Evolutionary conservation across 2,329 filamentous ascomycete genomes (phyloP), one percentile per base, ranked within the genome.

Genomic region (Diplodia corticola): DNA sequence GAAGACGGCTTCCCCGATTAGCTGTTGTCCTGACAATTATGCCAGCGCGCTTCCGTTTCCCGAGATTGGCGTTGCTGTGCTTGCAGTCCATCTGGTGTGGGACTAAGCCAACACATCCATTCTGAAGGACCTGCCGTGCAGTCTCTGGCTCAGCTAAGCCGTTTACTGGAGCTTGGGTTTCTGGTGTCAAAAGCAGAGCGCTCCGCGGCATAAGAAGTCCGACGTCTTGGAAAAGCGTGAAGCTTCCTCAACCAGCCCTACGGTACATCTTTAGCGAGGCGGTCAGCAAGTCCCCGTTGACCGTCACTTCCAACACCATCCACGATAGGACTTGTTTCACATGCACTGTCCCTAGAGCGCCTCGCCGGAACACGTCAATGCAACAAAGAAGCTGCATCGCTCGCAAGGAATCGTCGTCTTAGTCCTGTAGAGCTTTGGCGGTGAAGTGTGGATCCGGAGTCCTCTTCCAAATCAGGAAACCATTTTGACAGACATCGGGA

Each of bases 201-300:
- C 40, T 24, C n/a, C 26, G 22, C 44, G 4, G 20, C 35, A 35
- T 50, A 49, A 50, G 28, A 17, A 22, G 24, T 49, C 15, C 44
- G 2, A 20, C 10, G 15, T 46, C 28, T 28, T 35, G 26, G n/a
- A 35, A 44, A 17, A 17, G 12, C 7, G 9, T 24, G 7, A 20
- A 28, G 17, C 10, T 28, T 33, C 24, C 3, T 35, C 28, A 24
- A 24, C 6, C 44, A 61, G 17, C 28, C 17, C 13, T 35, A 20
- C 44, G n/a, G 57, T 49, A 40, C 12, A 50, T 49, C 5, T 26
- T 44, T 35, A 17, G 24, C 33, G 46, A 65, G 64, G 64, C 64
- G 64, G 64, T 65, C 64, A 65, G 54, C 48, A 65, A 48, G 64
- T 51, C 24, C 44, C 64, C 40, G 40, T 50, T 40, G 20, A 48